phyloP scores from a whole-genome alignment of 805 yeast genomes.

The Kluyveromyces nonfermentans region DNA sequence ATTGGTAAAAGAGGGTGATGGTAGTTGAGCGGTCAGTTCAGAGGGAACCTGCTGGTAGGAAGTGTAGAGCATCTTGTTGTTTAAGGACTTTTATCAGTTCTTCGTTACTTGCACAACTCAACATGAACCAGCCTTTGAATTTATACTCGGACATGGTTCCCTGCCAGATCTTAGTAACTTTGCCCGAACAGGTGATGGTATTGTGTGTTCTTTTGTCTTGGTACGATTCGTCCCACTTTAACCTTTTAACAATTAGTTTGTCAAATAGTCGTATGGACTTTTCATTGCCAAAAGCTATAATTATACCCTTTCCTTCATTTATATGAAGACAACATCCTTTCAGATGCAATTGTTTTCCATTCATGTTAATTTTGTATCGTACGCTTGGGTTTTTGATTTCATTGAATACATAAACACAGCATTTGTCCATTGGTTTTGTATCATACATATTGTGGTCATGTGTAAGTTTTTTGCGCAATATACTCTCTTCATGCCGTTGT shows the following conservation, averaged over 20 bases:
- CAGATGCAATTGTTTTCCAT: conserved; percentile 64
- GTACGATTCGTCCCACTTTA: conserved; percentile 57
- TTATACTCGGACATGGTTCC: conserved; percentile 48
- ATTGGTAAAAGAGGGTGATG: no score
- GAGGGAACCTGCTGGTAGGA: not conserved
- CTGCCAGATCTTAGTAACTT: conserved; percentile 54
- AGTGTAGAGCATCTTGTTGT: conserved; percentile 34
- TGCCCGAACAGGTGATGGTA: conserved; percentile 37
- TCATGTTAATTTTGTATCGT: conserved; percentile 63
- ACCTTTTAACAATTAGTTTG: conserved; percentile 49
- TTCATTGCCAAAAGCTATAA: conserved; percentile 69
- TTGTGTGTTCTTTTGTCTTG: conserved; percentile 23
- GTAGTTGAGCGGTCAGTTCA: no score
- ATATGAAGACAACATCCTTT: conserved; percentile 51
- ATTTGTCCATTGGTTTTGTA: conserved; percentile 4
- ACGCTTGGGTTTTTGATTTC: conserved; percentile 55
- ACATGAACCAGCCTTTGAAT: conserved; percentile 64
- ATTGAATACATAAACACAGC: conserved; percentile 49
- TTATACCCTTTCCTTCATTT: conserved; percentile 38
- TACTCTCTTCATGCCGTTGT: conserved; percentile 37
- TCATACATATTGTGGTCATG: not conserved
- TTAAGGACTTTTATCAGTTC: conserved; percentile 41
- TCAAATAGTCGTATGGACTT: conserved; percentile 54
- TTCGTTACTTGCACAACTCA: conserved; percentile 41
- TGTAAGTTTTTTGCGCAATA: conserved; percentile 7